phyloP scores from a whole-genome alignment of 2,329 filamentous ascomycete genomes.

The Claviceps citrina region DNA sequence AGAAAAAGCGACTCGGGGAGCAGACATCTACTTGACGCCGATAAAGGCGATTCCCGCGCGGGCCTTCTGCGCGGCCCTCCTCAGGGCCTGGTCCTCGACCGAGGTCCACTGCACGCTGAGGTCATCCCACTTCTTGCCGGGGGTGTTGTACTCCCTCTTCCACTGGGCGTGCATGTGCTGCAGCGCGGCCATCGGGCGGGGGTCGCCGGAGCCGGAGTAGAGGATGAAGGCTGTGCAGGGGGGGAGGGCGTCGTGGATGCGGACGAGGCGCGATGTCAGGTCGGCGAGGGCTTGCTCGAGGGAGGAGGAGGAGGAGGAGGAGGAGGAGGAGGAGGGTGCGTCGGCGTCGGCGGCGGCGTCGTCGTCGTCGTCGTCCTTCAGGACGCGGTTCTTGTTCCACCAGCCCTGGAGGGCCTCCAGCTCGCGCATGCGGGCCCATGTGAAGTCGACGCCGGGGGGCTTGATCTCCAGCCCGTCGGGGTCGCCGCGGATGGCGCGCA shows the following conservation, averaged over 20 bases:
- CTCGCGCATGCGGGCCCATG: constrained; percentile 50
- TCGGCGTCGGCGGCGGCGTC: constrained; percentile 21
- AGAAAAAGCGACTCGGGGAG: no score
- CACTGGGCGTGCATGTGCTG: constrained; percentile 45
- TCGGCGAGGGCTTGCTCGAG: constrained; percentile 32
- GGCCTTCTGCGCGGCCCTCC: constrained; percentile 38
- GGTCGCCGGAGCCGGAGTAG: constrained; percentile 51
- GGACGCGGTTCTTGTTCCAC: constrained; percentile 46
- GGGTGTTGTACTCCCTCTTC: constrained; percentile 48
- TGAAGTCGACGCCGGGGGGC: constrained; percentile 48
- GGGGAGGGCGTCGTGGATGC: constrained; percentile 42
- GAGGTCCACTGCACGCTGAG: constrained; percentile 55
- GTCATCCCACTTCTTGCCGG: constrained; percentile 50
- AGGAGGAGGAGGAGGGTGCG: constrained; percentile 12
- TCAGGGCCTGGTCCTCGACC: constrained; percentile 46
- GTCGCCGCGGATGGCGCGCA: constrained; percentile 46
- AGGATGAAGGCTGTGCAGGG: constrained; percentile 51
- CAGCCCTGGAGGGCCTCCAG: constrained; percentile 50
- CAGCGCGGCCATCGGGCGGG: constrained; percentile 48
- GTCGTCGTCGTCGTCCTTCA: no score
- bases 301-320: constrained; percentile 12
- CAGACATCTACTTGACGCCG: constrained; percentile 41
- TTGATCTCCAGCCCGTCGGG: constrained; percentile 40
- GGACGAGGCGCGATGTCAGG: constrained; percentile 33
- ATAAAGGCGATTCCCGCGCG: constrained; percentile 50